Percentiles rank a stretch among this genome's conserved stretches.
phyloP scores from a whole-genome alignment of 2,329 filamentous ascomycete genomes.

The Sporothrix pseudoabietina region DNA sequence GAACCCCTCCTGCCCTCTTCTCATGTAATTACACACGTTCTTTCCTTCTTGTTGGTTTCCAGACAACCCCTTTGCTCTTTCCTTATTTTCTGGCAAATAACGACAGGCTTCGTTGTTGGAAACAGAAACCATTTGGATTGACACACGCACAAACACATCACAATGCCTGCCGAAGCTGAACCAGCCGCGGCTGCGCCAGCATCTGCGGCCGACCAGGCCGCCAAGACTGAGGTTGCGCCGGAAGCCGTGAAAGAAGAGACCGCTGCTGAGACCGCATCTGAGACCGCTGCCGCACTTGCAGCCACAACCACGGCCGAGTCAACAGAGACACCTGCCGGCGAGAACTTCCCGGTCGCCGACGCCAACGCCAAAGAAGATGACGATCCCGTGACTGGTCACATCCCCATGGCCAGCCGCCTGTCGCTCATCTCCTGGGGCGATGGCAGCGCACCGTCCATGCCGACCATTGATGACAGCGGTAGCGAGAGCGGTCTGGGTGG shows the following conservation, averaged over 20 bases:
- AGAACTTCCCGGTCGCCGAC: neutral
- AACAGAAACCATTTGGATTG: neutral
- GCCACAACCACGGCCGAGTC: neutral
- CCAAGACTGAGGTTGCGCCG: neutral
- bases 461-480: conserved; percentile 27
- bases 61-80: neutral
- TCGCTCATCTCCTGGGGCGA: conserved; percentile 31
- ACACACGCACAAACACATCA: neutral
- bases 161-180: neutral
- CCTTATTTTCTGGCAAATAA: neutral
- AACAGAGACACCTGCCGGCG: neutral
- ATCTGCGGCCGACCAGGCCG: neutral
- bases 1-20: neutral
- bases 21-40: neutral
- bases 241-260: neutral
- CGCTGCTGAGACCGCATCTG: neutral
- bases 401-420: conserved; percentile 29
- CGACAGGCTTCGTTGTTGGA: neutral
- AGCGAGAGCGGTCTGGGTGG: neutral
- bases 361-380: neutral
- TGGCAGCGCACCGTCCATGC: conserved; percentile 26
- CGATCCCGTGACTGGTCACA: conserved; percentile 6
- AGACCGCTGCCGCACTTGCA: neutral
- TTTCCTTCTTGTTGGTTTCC: neutral
- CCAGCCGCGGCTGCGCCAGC: neutral